Evolutionary conservation across 176 grass and related monocot genomes (phyloP).

Genomic region (Aechmea fasciata): DNA sequence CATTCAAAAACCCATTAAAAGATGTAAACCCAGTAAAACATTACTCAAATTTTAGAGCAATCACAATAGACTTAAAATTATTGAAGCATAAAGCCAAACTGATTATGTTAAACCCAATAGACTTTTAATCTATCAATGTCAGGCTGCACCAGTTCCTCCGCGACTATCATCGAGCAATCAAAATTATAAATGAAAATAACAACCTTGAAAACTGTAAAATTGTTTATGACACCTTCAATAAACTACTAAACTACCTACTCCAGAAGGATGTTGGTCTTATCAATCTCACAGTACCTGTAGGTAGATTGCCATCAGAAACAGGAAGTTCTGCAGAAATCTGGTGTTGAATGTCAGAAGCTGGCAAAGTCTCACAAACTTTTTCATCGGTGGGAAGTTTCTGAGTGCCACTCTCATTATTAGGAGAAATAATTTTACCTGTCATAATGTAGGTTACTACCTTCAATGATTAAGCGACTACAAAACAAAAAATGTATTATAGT

Average conservation of each 20-base stretch:
- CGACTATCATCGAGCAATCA: no score
- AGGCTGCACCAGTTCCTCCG: no score
- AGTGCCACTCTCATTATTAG: conserved; percentile 11
- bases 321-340: background rate
- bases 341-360: background rate
- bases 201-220: no score
- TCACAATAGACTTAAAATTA: no score
- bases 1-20: no score
- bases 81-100: no score
- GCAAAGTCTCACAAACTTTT: background rate
- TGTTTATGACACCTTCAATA: background rate
- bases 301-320: background rate
- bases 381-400: background rate
- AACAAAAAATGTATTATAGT: background rate
- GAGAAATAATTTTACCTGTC: conserved; percentile 31
- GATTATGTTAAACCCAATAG: no score
- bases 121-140: no score
- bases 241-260: background rate
- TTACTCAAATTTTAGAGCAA: no score
- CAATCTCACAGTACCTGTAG: background rate
- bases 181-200: no score
- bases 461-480: background rate
- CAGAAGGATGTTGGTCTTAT: background rate
- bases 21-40: no score
- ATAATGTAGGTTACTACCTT: conserved; percentile 13